Conservation (phyloP, 129 eudicot genomes). For the Centrapalus pauciflorus region DNA sequence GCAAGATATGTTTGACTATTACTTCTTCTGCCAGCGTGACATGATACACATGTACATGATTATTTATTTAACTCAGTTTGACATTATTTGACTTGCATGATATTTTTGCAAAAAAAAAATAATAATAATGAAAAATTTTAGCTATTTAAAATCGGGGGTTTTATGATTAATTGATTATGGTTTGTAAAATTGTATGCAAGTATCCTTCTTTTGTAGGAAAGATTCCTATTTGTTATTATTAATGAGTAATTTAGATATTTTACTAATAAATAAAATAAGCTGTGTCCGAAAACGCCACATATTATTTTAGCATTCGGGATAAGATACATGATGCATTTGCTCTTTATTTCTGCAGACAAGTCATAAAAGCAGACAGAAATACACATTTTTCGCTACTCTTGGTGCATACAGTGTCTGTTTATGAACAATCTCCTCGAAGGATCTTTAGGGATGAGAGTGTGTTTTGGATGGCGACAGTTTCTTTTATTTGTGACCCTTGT, state of each 20-base stretch:
- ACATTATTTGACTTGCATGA: too few relatives aligned
- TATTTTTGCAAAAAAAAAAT: too few relatives aligned
- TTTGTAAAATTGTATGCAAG: too few relatives aligned
- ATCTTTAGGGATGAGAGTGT: slow-evolving; percentile 57
- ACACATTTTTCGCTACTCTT: neutral
- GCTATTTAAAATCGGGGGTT: too few relatives aligned
- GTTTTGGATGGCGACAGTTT: slow-evolving; percentile 70
- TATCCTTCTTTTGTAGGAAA: too few relatives aligned
- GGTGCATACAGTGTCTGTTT: neutral
- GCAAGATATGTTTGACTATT: too few relatives aligned
- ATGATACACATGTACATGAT: too few relatives aligned
- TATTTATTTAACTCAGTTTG: too few relatives aligned
- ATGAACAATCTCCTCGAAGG: slow-evolving; percentile 8
- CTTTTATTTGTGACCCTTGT: slow-evolving; percentile 61
- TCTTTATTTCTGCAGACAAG: slow-evolving; percentile 22
- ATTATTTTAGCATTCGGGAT: neutral
- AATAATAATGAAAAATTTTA: too few relatives aligned
- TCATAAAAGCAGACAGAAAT: neutral
- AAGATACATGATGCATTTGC: neutral
- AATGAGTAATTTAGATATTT: neutral
- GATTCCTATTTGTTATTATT: too few relatives aligned
- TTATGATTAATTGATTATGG: too few relatives aligned
- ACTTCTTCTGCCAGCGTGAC: too few relatives aligned
- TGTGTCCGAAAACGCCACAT: neutral
- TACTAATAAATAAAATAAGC: neutral